Evolutionary conservation across 305 asterid species (phyloP), one percentile per base, ranked within the genome.

Genomic region (Fraxinus platypoda): DNA sequence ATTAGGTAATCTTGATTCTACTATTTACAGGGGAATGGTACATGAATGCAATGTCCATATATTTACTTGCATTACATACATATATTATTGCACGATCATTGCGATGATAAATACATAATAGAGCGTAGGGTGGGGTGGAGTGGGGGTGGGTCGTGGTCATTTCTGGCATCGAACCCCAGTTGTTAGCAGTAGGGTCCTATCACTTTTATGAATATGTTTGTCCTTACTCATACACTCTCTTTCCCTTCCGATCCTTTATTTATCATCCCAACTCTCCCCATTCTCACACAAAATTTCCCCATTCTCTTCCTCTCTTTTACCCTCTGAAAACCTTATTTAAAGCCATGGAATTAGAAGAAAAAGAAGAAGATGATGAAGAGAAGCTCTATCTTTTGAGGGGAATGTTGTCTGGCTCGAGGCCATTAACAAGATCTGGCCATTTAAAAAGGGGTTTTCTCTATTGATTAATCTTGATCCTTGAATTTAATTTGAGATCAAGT

Each of bases 351-450:
- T 19, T 7, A 21, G 70, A 59, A 21, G 70, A n/a, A 34, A 43
- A 74, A 6, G 77, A 74, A 17, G 54, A 35, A 34, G 70, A 74
- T 41, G 52, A 41, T 41, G 52, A 9, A 11, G 52, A 6, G 30
- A 74, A 74, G 77, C 57, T 74, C 9, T 4, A 74, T 74, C 26
- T 74, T 74, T 74, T 74, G 77, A 74, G 77, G 77, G 77, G 77
- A 33, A 35, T 74, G 77, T 74, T 74, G 77, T 74, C 77, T 34
- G 77, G 77, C 77, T n/a, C 77, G 77, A 74, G 77, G 77, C 57
- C 49, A 74, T 43, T 74, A 74, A 74, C 77, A 17, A 74, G 52
- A 74, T 74, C 54, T 25, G 19, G 28, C 30, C 64, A 17, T 15
- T 49, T 41, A 4, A 49, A 11, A 49, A n/a, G 7, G 64, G 23